Percentiles rank a stretch among this genome's conserved stretches.
Evolutionary conservation across 164 flowering plant genomes (phyloP).

Genomic region (Vitis rotundifolia): DNA sequence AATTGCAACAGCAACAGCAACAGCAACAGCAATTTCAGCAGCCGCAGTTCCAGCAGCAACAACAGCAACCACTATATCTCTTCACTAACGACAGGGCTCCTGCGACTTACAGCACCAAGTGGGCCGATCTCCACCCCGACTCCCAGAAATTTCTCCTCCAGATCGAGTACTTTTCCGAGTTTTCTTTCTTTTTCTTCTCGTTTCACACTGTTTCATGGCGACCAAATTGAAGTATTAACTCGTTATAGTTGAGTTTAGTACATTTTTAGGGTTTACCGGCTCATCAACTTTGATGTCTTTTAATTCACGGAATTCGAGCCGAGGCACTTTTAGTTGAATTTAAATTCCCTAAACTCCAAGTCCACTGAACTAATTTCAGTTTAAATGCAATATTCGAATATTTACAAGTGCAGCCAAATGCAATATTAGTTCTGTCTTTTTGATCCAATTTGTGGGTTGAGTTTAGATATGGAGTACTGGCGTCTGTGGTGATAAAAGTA

Average conservation of each 20-base stretch:
- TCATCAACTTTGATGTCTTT: too few relatives aligned
- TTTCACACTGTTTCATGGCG: not conserved
- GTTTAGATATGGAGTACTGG: not conserved
- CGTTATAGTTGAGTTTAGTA: too few relatives aligned
- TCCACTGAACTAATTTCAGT: not conserved
- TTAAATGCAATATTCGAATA: too few relatives aligned
- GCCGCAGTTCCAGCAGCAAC: slow-evolving; percentile 61
- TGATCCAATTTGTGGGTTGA: not conserved
- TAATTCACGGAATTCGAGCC: too few relatives aligned
- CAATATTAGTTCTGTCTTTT: not conserved
- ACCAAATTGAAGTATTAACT: not conserved
- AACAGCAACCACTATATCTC: slow-evolving; percentile 67
- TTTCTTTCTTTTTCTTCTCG: not conserved
- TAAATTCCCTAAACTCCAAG: not conserved
- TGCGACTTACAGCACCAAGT: slow-evolving; percentile 79
- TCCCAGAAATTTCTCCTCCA: slow-evolving; percentile 84
- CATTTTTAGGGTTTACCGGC: too few relatives aligned
- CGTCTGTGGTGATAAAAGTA: slow-evolving; percentile 5
- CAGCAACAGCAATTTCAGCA: slow-evolving; percentile 38
- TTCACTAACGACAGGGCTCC: slow-evolving; percentile 84
- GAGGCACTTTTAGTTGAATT: not conserved
- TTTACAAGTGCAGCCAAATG: too few relatives aligned
- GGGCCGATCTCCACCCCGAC: slow-evolving; percentile 97
- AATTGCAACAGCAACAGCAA: slow-evolving; percentile 12
- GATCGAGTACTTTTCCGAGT: slow-evolving; percentile 59